These are phyloP conservation scores for Xylaria polymorpha DNA, from an alignment of 2,329 filamentous ascomycete genomes.

Conservation along the genomic window DNA sequence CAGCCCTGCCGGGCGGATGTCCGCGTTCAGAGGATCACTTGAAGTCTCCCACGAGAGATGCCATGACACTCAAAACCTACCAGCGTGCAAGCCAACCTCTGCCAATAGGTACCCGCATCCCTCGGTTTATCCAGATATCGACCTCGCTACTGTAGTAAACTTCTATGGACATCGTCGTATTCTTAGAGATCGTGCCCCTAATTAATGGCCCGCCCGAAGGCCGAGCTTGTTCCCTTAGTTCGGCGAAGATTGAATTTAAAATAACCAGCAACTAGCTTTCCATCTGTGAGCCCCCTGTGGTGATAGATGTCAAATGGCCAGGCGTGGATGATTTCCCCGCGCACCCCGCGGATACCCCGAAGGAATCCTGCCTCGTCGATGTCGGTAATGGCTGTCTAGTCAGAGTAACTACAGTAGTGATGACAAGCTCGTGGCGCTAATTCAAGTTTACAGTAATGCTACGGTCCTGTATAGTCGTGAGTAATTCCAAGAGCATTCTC, in stretches of 20 bases:
- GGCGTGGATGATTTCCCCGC: slow-evolving; percentile 24
- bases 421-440: slow-evolving; percentile 19
- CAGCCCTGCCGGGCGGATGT: too few relatives aligned
- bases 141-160: not conserved
- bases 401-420: not conserved
- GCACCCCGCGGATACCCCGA: slow-evolving; percentile 10
- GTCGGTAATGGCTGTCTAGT: slow-evolving; percentile 16
- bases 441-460: slow-evolving; percentile 24
- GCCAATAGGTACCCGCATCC: not conserved
- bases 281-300: slow-evolving; percentile 15
- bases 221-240: not conserved
- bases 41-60: not conserved
- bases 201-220: slow-evolving; percentile 16
- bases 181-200: slow-evolving; percentile 17
- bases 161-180: not conserved
- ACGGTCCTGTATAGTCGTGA: slow-evolving; percentile 22
- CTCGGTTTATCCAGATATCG: not conserved
- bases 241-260: slow-evolving; percentile 19
- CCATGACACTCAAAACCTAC: not conserved
- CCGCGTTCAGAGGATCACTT: not conserved
- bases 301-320: slow-evolving; percentile 20
- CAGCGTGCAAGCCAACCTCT: too few relatives aligned
- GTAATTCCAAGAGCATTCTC: not conserved
- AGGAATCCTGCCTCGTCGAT: slow-evolving; percentile 26
- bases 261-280: slow-evolving; percentile 19